These are phyloP conservation scores for Pleurotus giganteus DNA, from an alignment of 768 basidiomycete species.

Conservation along the genomic window DNA sequence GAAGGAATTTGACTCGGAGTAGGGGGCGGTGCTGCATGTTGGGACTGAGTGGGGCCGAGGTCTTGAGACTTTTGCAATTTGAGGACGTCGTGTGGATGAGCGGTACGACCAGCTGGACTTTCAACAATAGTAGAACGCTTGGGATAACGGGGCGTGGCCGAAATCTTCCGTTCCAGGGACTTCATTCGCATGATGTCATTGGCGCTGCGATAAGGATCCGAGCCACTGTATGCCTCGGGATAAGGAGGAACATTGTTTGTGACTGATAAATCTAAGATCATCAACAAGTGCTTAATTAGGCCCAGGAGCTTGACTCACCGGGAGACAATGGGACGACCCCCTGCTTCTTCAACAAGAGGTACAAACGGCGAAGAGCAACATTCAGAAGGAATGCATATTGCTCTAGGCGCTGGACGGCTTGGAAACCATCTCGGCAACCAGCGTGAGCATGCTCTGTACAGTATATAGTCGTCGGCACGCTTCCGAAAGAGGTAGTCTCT, in stretches of 20 bases:
- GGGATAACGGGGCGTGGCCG: constrained; percentile 87
- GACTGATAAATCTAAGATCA: constrained; percentile 19
- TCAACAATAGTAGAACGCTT: constrained; percentile 96
- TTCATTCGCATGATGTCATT: constrained; percentile 93
- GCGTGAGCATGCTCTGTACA: constrained; percentile 76
- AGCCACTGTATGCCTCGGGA: constrained; percentile 36
- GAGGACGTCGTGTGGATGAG: constrained; percentile 64
- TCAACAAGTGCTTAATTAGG: constrained; percentile 9
- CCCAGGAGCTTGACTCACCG: constrained; percentile 39
- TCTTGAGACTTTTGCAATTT: constrained; percentile 48
- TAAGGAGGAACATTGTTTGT: constrained; percentile 24
- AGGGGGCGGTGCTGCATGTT: constrained; percentile 19
- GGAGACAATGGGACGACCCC: constrained; percentile 86
- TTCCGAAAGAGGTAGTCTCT: constrained; percentile 69
- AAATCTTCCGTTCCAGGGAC: constrained; percentile 92
- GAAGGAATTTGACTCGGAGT: constrained; percentile 28
- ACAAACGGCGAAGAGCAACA: constrained; percentile 89
- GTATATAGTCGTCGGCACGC: constrained; percentile 68
- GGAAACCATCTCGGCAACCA: constrained; percentile 75
- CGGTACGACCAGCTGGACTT: constrained; percentile 86
- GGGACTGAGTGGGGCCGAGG: constrained; percentile 35
- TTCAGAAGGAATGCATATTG: constrained; percentile 97
- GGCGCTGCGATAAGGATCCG: constrained; percentile 84
- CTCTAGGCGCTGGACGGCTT: constrained; percentile 89
- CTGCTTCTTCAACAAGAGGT: constrained; percentile 81